These are phyloP conservation scores for Lichtheimia hyalospora DNA, from an alignment of 371 early-diverging fungal genomes.

Conservation along the genomic window DNA sequence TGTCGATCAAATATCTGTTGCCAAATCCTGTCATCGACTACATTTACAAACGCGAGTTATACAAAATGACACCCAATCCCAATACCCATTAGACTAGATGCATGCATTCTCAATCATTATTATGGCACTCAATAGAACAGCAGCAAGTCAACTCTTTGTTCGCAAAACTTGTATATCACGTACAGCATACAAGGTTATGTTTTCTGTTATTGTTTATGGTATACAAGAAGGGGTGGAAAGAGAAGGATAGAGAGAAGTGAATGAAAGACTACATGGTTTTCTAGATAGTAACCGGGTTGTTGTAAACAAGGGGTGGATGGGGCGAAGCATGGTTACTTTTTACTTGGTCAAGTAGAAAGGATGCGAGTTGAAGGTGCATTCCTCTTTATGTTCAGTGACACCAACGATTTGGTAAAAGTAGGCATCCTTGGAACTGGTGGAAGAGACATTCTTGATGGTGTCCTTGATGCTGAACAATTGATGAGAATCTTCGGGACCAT, in stretches of 20 bases:
- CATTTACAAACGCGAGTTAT: constrained; percentile 77
- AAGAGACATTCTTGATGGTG: constrained; percentile 27
- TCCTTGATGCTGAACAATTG: constrained; percentile 45
- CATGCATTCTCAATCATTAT: too few relatives aligned
- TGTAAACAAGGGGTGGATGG: too few relatives aligned
- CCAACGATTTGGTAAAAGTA: constrained; percentile 46
- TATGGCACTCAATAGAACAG: too few relatives aligned
- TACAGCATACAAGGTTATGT: too few relatives aligned
- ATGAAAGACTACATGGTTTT: constrained; percentile 2
- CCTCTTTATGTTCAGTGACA: constrained; percentile 41
- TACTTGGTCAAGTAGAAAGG: constrained; percentile 38
- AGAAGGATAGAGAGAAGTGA: constrained; percentile 1
- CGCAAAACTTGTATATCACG: too few relatives aligned
- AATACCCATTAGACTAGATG: too few relatives aligned
- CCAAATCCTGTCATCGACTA: constrained; percentile 95
- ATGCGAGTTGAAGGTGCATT: constrained; percentile 45
- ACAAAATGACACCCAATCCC: constrained; percentile 18
- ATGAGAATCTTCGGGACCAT: constrained; percentile 21
- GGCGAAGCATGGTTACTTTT: too few relatives aligned
- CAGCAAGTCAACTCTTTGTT: too few relatives aligned
- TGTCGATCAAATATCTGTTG: constrained; percentile 94
- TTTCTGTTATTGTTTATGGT: too few relatives aligned
- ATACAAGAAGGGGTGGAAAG: constrained; percentile 8
- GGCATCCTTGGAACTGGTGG: constrained; percentile 24
- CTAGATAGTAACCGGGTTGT: too few relatives aligned